phyloP scores from a whole-genome alignment of 2,329 filamentous ascomycete genomes.

The Neonectria sp. region DNA sequence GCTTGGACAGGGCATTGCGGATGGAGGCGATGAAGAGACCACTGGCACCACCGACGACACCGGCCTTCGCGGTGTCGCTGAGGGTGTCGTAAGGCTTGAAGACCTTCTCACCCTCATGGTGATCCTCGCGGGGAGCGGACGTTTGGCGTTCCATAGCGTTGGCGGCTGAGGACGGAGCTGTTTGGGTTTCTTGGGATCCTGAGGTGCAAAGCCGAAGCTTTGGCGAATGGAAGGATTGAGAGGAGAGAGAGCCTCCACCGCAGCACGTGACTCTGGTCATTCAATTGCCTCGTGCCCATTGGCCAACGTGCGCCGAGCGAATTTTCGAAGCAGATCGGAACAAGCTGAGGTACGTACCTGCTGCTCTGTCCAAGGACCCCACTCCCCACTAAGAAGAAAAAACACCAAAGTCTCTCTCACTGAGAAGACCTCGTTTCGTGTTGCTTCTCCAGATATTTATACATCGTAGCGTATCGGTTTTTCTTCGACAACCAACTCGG shows the following conservation, averaged over 20 bases:
- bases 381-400: conserved; percentile 42
- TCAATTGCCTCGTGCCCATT: conserved; percentile 54
- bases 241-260: conserved; percentile 39
- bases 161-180: conserved; percentile 43
- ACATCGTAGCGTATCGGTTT: neutral
- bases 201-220: conserved; percentile 48
- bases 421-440: neutral
- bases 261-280: conserved; percentile 55
- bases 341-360: conserved; percentile 39
- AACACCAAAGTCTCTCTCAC: conserved; percentile 20
- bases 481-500: neutral
- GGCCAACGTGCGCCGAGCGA: conserved; percentile 37
- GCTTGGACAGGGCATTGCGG: conserved; percentile 88
- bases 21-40: conserved; percentile 83
- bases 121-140: conserved; percentile 47
- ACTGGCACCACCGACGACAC: conserved; percentile 74
- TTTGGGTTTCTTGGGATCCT: conserved; percentile 42
- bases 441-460: conserved; percentile 8
- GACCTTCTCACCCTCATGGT: conserved; percentile 43
- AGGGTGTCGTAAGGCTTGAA: conserved; percentile 86
- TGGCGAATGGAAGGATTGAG: conserved; percentile 37
- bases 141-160: conserved; percentile 53
- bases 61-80: conserved; percentile 74
- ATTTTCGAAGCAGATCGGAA: conserved; percentile 21
- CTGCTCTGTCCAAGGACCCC: conserved; percentile 1